Conservation (phyloP, 1,284 basidiomycete genomes). For the Inonotus hispidus region DNA sequence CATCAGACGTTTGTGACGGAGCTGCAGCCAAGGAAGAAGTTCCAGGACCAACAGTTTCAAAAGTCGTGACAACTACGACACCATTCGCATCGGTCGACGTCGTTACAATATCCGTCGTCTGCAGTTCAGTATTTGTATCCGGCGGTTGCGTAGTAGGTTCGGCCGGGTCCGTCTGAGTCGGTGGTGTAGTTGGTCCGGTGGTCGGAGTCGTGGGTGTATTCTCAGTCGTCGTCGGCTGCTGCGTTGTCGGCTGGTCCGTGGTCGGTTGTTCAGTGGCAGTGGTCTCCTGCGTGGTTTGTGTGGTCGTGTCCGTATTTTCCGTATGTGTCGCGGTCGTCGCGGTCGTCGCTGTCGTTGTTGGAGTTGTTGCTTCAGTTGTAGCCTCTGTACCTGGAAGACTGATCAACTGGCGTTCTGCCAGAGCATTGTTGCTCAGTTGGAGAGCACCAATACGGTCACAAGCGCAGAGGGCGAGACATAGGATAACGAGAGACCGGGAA, state of each 20-base stretch:
- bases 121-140: not conserved
- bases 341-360: not conserved
- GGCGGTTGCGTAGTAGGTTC: constrained; percentile 2
- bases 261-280: constrained; percentile 8
- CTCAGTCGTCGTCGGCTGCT: constrained; percentile 12
- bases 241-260: constrained; percentile 9
- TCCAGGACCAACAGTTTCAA: constrained; percentile 20
- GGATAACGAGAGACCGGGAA: constrained; percentile 10
- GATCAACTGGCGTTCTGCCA: not conserved
- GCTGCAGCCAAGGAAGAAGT: constrained; percentile 10
- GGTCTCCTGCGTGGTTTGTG: constrained; percentile 19
- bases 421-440: not conserved
- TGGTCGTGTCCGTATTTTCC: constrained; percentile 18
- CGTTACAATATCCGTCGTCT: not conserved
- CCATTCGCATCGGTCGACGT: constrained; percentile 21
- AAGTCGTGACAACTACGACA: constrained; percentile 19
- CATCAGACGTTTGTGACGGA: not conserved
- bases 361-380: not conserved
- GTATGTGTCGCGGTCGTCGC: constrained; percentile 6
- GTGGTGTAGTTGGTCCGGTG: not conserved
- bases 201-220: not conserved
- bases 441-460: not conserved
- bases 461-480: constrained; percentile 8
- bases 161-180: constrained; percentile 9
- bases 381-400: not conserved